Percentiles rank a stretch among this genome's conserved stretches.
phyloP scores from a whole-genome alignment of 352 stramenopile species.

The Phytophthora hybrid region DNA sequence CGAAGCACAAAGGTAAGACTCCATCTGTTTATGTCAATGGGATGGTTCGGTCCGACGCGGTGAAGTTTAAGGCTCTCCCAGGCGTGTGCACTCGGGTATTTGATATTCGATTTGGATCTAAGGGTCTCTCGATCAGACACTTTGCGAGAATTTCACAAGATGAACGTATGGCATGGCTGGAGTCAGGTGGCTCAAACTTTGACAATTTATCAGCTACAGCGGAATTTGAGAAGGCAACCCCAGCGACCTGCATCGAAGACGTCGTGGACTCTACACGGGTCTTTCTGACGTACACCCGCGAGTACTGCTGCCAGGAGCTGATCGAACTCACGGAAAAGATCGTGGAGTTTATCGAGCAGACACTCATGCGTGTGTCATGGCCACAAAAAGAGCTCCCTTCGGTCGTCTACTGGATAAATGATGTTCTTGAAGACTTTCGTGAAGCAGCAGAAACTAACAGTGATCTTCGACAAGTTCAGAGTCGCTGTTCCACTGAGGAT shows the following conservation, averaged over 20 bases:
- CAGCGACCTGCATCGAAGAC: conserved; percentile 4
- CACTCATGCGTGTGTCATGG: conserved; percentile 7
- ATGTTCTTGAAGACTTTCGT: conserved; percentile 10
- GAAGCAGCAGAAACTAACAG: neutral
- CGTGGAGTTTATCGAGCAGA: conserved; percentile 7
- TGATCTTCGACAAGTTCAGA: neutral
- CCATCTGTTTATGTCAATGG: neutral
- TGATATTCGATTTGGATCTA: neutral
- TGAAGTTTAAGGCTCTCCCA: neutral
- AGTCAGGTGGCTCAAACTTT: conserved; percentile 6
- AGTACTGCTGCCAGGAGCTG: conserved; percentile 7
- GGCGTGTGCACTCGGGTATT: neutral
- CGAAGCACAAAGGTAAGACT: neutral
- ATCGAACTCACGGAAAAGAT: neutral
- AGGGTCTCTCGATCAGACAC: neutral
- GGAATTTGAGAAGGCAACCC: neutral
- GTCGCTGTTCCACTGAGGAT: conserved; percentile 10
- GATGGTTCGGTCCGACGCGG: neutral
- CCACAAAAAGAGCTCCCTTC: neutral
- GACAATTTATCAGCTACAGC: conserved; percentile 12
- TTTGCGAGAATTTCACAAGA: neutral
- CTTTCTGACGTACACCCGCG: neutral
- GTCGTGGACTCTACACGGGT: neutral
- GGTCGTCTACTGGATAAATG: conserved; percentile 11
- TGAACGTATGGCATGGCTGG: neutral